Base-by-base conservation (phyloP, 257 asterid genomes). In the Voacanga thouarsii region DNA sequence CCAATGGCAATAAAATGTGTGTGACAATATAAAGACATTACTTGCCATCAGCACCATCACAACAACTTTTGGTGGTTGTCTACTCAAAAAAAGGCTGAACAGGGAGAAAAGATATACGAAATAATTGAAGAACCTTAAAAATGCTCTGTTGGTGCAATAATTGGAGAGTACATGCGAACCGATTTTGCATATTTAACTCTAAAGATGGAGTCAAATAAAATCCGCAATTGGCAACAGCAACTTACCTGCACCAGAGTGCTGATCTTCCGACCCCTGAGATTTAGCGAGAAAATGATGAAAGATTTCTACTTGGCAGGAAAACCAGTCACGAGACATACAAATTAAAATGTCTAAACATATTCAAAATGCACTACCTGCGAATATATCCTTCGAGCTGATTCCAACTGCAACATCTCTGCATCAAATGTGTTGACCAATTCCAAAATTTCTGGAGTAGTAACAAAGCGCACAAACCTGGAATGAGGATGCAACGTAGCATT, bases 331-430 rank as follows among this genome's bases (percentile, higher is more conserved):
- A 41, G 65, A 75, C 18, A 56, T 53, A 71, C 12, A 55, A 59
- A 37, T 26, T 41, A 47, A 43, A 68, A 68, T 41, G 23, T 16
- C 37, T 33, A 33, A 1, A 1, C 37, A 39, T 77, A 78, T 53
- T 30, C 60, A 61, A 28, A 78, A 70, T 49, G 30, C 59, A 45
- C 60, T 80, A 92, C 97, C 96, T 92, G 94, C 0, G 94, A 87
- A 84, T 94, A 94, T 83, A 92, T 90, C 83, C 85, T 89, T 24
- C 89, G 87, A 59, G 98, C 98, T 66, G 96, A 90, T 90, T 94
- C 99, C 80, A 94, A 81, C 82, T 94, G 98, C 61, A 97, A 88
- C 95, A 91, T 93, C 86, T 94, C 99, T 2, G 91, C 92, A 83
- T 91, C 98, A 67, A 81, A 84, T 23, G 91, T 93, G 74, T 84